phyloP scores from a whole-genome alignment of 805 yeast species.

The Suhomyces pyralidae region DNA sequence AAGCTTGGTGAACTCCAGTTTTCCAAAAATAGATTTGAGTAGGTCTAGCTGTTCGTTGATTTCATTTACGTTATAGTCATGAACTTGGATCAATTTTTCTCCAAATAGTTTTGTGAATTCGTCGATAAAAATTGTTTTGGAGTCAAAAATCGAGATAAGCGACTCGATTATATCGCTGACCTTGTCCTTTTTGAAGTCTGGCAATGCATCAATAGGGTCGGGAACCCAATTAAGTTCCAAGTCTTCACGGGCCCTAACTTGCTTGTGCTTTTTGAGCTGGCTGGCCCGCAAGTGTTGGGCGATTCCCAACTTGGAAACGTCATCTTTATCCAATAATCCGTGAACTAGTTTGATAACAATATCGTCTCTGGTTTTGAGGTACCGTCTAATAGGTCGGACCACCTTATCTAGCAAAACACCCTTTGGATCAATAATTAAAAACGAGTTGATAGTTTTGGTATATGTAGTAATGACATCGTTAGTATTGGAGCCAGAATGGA shows the following conservation, averaged over 20 bases:
- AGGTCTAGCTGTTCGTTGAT: constrained; percentile 45
- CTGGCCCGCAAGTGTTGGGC: constrained; percentile 48
- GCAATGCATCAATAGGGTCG: constrained; percentile 87
- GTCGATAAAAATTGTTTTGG: constrained; percentile 60
- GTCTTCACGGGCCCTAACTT: constrained; percentile 19
- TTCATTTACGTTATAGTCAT: constrained; percentile 39
- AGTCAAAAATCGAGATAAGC: constrained; percentile 67
- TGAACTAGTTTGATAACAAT: constrained; percentile 65
- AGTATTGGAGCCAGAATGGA: constrained; percentile 83
- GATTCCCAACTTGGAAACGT: constrained; percentile 46
- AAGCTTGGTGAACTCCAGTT: constrained; percentile 59
- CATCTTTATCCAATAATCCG: constrained; percentile 56
- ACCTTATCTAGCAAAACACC: constrained; percentile 81
- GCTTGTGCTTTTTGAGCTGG: neutral
- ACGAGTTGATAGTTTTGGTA: constrained; percentile 67
- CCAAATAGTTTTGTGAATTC: constrained; percentile 66
- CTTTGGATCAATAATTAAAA: constrained; percentile 76
- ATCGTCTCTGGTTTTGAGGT: constrained; percentile 71
- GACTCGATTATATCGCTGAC: constrained; percentile 70
- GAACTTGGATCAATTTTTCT: constrained; percentile 45
- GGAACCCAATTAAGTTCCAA: constrained; percentile 68
- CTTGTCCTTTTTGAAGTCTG: constrained; percentile 65
- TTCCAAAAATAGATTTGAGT: constrained; percentile 64
- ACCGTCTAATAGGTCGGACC: constrained; percentile 68
- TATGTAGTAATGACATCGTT: constrained; percentile 66